Conservation (phyloP, 805 yeast genomes). For the Starmerella gropengiesseri region DNA sequence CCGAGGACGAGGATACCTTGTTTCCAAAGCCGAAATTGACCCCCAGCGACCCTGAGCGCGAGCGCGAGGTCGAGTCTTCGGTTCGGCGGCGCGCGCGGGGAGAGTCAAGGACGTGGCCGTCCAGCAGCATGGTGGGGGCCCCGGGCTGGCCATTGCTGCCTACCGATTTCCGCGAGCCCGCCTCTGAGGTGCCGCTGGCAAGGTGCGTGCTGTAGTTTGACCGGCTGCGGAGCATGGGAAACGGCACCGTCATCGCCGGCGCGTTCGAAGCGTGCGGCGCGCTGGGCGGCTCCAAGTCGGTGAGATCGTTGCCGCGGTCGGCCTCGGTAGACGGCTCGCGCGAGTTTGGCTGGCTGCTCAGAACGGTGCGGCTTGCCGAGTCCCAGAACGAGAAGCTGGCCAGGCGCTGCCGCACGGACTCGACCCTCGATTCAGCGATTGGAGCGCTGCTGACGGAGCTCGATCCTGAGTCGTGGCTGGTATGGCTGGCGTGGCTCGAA, state of each 20-base stretch:
- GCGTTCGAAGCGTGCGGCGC: not conserved
- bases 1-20: not conserved
- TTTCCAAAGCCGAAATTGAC: not conserved
- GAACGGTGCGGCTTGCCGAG: not conserved
- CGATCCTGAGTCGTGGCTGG: conserved; percentile 1
- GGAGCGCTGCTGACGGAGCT: not conserved
- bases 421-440: not conserved
- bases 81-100: conserved; percentile 1
- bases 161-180: not conserved
- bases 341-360: not conserved
- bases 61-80: conserved; percentile 3
- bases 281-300: conserved; percentile 4
- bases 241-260: not conserved
- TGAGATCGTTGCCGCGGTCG: not conserved
- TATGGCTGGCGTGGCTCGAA: not conserved
- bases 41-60: conserved; percentile 6
- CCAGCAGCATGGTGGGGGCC: conserved; percentile 1
- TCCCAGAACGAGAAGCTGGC: conserved; percentile 5
- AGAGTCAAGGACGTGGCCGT: not conserved
- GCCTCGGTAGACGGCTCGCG: not conserved
- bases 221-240: conserved; percentile 6
- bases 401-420: conserved; percentile 2
- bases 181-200: not conserved
- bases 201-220: conserved; percentile 2
- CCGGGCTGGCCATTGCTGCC: not conserved